Base-by-base conservation (phyloP, 306 rosid genomes). In the Rosa lucieae region DNA sequence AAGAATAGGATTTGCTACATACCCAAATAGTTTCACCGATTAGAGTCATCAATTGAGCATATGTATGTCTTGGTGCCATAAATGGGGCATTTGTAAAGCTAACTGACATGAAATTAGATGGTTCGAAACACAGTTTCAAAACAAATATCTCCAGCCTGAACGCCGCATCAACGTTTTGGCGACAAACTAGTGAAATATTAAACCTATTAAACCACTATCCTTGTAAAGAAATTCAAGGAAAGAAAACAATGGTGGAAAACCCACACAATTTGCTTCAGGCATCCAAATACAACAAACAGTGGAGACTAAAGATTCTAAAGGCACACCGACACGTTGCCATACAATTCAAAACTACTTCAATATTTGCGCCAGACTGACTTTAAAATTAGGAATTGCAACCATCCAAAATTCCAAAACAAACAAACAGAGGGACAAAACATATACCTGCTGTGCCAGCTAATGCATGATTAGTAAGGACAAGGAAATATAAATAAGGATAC, bases 381-480 rank as follows among this genome's bases (percentile, higher is more conserved):
- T 53, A 75, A 78, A 52, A 73, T 72, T 35, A 68, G 82, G 82
- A 76, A 52, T 52, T 11, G 70, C 32, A 62, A 44, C 62, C 47
- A 56, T 74, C 49, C 58, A 69, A 69, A 82, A 66, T 29, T 29
- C 32, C 37, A 32, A 32, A 32, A 32, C 37, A 32, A 75, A 61
- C 82, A 82, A 84, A 82, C 68, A 72, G 79, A 44, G 74, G 77
- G 91, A 84, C 97, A 88, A 86, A 82, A 84, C 88, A 79, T 75
- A 90, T 78, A 90, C 92, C 92, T 89, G 94, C 91, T 65, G 78
- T 77, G 94, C 93, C 97, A 90, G 93, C 97, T 90, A 92, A 81
- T 81, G 79, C 83, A 73, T 74, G 82, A 83, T 84, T 77, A 79
- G 79, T 77, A 83, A 78, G 79, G 81, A 86, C 82, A 81, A 84